A percentile compares a stretch with the other conserved stretches of the same genome.
phyloP scores from a whole-genome alignment of 2,329 filamentous ascomycete genomes.

The Fusarium coffeatum region DNA sequence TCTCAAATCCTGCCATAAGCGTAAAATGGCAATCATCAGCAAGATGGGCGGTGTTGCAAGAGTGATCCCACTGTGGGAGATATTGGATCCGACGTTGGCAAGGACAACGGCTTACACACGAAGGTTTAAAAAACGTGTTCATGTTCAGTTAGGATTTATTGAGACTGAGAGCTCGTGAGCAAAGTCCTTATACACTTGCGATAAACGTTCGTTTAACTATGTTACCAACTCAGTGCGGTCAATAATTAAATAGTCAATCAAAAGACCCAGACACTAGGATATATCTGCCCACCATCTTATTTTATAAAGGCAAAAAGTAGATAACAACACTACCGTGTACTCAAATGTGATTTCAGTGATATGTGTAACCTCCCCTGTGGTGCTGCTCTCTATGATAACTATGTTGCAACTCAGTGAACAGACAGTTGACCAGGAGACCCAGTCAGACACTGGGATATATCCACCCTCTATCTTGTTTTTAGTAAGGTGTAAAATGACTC shows the following conservation, averaged over 20 bases:
- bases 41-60: accelerated
- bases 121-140: background rate
- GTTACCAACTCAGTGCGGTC: background rate
- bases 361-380: accelerated
- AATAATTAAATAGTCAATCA: accelerated
- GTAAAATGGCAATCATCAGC: background rate
- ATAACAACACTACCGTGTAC: too few species aligned
- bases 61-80: background rate
- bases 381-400: too few species aligned
- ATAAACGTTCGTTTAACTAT: background rate
- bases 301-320: too few species aligned
- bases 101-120: too few species aligned
- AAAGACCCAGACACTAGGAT: background rate
- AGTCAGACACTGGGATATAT: too few species aligned
- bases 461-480: accelerated
- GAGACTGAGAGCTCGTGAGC: background rate
- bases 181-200: accelerated
- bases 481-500: accelerated
- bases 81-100: background rate
- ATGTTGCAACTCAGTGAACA: too few species aligned
- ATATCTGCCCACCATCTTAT: background rate
- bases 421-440: too few species aligned
- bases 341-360: too few species aligned
- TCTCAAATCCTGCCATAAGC: too few species aligned
- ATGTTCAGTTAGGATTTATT: background rate